Evolutionary conservation across 2,329 filamentous ascomycete species (phyloP).

Genomic region (Nannizziopsis barbatae): DNA sequence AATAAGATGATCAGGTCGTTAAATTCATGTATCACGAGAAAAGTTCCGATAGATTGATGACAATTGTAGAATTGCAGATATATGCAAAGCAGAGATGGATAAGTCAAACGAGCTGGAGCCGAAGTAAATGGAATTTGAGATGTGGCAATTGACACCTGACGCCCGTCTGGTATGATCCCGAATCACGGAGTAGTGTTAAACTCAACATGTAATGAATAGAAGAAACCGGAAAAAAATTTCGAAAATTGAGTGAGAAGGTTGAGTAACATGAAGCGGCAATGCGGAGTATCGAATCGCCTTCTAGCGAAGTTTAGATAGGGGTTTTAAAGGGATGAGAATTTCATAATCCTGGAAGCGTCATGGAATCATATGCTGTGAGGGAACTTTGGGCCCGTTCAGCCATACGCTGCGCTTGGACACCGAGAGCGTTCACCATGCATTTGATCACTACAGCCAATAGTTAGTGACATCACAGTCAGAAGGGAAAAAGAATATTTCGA

Average conservation of each 20-base stretch:
- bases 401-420: slow-evolving; percentile 53
- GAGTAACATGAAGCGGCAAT: too few relatives aligned
- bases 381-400: slow-evolving; percentile 43
- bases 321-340: too few relatives aligned
- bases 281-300: too few relatives aligned
- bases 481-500: background rate
- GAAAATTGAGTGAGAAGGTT: too few relatives aligned
- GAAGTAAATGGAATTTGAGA: slow-evolving; percentile 1
- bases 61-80: background rate
- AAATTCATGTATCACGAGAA: background rate
- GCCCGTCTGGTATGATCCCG: background rate
- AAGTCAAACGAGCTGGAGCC: background rate
- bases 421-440: slow-evolving; percentile 55
- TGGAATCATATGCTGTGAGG: slow-evolving; percentile 3
- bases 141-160: slow-evolving; percentile 4
- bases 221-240: too few relatives aligned
- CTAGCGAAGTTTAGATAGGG: too few relatives aligned
- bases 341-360: too few relatives aligned
- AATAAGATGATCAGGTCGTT: background rate
- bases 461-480: slow-evolving; percentile 19
- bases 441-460: slow-evolving; percentile 46
- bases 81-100: background rate
- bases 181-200: background rate
- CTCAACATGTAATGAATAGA: background rate
- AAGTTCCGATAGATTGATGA: background rate